These are phyloP conservation scores for Phytopythium mirpurense DNA, from an alignment of 352 stramenopile species.

Conservation along the genomic window DNA sequence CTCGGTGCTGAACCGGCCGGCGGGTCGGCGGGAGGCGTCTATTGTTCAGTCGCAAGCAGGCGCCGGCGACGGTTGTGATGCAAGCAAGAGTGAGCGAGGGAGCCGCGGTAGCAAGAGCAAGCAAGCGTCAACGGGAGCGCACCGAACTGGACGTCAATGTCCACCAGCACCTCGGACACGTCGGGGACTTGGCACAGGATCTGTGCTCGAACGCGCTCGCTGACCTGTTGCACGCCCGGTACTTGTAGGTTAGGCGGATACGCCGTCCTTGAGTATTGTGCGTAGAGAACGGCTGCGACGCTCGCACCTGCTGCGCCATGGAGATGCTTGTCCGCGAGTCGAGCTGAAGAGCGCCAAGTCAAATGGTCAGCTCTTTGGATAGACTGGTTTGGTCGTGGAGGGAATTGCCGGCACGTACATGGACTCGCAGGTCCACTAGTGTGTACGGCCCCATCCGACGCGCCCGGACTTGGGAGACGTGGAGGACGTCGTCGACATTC, in stretches of 20 bases:
- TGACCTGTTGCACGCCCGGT: conserved; percentile 60
- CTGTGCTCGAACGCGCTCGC: conserved; percentile 55
- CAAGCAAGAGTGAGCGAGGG: too few relatives aligned
- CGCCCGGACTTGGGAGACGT: conserved; percentile 76
- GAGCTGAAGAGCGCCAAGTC: conserved; percentile 21
- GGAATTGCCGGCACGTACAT: conserved; percentile 55
- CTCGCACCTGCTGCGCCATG: conserved; percentile 68
- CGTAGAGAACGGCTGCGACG: too few relatives aligned
- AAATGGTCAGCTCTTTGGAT: conserved; percentile 5
- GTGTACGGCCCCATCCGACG: conserved; percentile 86
- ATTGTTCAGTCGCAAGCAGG: too few relatives aligned
- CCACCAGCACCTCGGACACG: conserved; percentile 86
- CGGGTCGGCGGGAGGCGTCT: background rate
- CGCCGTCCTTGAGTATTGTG: too few relatives aligned
- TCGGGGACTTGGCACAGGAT: conserved; percentile 65
- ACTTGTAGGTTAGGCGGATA: too few relatives aligned
- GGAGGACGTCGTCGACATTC: conserved; percentile 75
- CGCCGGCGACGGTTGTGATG: too few relatives aligned
- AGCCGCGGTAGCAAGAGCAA: too few relatives aligned
- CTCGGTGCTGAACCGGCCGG: conserved; percentile 13
- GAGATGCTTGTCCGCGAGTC: conserved; percentile 79
- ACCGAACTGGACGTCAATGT: conserved; percentile 79
- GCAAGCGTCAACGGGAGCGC: conserved; percentile 3
- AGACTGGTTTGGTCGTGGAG: background rate
- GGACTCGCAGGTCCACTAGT: conserved; percentile 77